These are phyloP conservation scores for Microstroma glucosiphilum DNA, from an alignment of 1,284 basidiomycete genomes.

Conservation along the genomic window DNA sequence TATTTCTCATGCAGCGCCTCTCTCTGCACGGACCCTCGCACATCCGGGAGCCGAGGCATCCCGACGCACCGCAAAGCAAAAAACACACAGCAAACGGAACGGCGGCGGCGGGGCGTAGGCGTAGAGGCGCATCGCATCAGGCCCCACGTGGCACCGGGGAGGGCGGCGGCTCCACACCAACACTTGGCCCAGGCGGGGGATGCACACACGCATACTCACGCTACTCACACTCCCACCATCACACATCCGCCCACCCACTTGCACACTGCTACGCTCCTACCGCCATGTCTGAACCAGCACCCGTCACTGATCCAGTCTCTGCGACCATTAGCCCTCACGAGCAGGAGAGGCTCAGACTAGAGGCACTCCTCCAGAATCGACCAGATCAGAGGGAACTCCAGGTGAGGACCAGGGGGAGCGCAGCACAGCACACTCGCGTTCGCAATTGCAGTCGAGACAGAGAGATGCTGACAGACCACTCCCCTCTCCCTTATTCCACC, in stretches of 20 bases:
- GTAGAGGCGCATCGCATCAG: too few relatives aligned
- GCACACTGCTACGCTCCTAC: neutral
- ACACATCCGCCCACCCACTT: neutral
- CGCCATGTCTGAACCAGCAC: slow-evolving; percentile 4
- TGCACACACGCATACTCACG: neutral
- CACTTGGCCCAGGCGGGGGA: neutral
- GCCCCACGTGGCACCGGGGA: too few relatives aligned
- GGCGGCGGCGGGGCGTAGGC: too few relatives aligned
- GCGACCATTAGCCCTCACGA: neutral
- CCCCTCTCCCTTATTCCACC: neutral
- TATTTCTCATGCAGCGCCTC: too few relatives aligned
- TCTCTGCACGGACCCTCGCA: too few relatives aligned
- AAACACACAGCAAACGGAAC: too few relatives aligned
- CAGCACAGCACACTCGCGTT: too few relatives aligned
- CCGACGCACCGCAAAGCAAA: too few relatives aligned
- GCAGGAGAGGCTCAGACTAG: neutral
- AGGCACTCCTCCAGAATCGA: neutral
- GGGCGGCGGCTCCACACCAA: too few relatives aligned
- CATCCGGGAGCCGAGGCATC: too few relatives aligned
- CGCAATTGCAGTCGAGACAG: neutral
- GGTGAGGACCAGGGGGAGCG: too few relatives aligned
- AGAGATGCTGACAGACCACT: neutral
- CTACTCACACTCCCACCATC: neutral
- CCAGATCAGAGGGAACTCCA: slow-evolving; percentile 1
- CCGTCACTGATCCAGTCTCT: neutral